phyloP scores from a whole-genome alignment of 352 stramenopile species.

The Globisporangium parvum region DNA sequence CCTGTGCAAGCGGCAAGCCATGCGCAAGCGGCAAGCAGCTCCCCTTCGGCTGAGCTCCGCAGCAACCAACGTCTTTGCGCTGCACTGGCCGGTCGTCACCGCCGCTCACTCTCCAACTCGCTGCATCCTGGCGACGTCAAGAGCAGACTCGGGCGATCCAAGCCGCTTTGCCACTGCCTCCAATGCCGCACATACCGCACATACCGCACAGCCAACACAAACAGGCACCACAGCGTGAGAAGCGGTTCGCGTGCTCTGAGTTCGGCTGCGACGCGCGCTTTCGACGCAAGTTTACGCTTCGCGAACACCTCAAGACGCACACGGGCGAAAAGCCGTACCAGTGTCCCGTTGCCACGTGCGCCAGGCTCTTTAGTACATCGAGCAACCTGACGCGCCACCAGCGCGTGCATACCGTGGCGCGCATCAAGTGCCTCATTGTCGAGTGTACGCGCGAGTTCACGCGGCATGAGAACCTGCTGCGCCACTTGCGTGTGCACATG shows the following conservation, averaged over 20 bases:
- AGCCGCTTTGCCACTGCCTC: no score
- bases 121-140: no score
- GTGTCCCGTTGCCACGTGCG: slow-evolving; percentile 44
- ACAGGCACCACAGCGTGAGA: no score
- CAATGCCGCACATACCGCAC: no score
- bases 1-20: no score
- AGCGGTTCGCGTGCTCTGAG: slow-evolving; percentile 22
- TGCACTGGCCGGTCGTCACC: no score
- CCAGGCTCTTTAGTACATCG: slow-evolving; percentile 65
- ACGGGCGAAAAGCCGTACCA: slow-evolving; percentile 64
- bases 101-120: no score
- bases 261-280: slow-evolving; percentile 39
- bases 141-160: no score
- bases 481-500: slow-evolving; percentile 43
- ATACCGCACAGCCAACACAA: no score
- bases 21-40: no score
- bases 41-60: no score
- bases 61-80: no score
- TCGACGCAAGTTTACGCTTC: slow-evolving; percentile 65
- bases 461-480: slow-evolving; percentile 39
- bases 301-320: slow-evolving; percentile 74
- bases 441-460: slow-evolving; percentile 42
- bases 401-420: slow-evolving; percentile 59
- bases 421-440: slow-evolving; percentile 42
- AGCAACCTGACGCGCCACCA: slow-evolving; percentile 60